Evolutionary conservation across 2,329 filamentous ascomycete genomes (phyloP).

Genomic region (Apiospora saccharicola): DNA sequence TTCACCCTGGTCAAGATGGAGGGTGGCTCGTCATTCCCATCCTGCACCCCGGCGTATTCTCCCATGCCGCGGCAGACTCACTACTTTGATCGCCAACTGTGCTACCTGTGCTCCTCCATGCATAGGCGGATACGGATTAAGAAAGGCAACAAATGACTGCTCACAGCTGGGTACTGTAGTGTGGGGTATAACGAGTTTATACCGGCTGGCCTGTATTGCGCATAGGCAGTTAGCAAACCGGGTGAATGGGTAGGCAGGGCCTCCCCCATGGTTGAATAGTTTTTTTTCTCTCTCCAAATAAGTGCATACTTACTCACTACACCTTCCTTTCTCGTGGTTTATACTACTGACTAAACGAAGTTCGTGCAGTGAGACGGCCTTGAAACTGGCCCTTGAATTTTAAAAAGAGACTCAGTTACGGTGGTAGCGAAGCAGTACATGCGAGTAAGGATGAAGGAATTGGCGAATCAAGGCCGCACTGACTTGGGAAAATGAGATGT

Average conservation of each 20-base stretch:
- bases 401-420: background rate
- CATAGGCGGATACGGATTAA: background rate
- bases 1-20: background rate
- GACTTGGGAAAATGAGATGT: background rate
- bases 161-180: background rate
- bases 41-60: background rate
- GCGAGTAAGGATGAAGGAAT: background rate
- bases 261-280: no score
- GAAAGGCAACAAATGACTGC: no score
- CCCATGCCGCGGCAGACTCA: conserved; percentile 16
- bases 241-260: background rate
- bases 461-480: conserved; percentile 1
- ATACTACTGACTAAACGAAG: background rate
- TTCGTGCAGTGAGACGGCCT: background rate
- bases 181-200: background rate
- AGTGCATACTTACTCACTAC: background rate
- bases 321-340: background rate
- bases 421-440: background rate
- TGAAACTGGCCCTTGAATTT: background rate
- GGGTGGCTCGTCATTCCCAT: conserved; percentile 4
- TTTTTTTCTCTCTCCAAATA: no score
- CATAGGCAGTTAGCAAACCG: background rate
- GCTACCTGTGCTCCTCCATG: background rate
- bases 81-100: background rate
- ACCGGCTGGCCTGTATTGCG: background rate